Evolutionary conservation across 164 flowering plant genomes (phyloP).

Genomic region (Protea cynaroides): DNA sequence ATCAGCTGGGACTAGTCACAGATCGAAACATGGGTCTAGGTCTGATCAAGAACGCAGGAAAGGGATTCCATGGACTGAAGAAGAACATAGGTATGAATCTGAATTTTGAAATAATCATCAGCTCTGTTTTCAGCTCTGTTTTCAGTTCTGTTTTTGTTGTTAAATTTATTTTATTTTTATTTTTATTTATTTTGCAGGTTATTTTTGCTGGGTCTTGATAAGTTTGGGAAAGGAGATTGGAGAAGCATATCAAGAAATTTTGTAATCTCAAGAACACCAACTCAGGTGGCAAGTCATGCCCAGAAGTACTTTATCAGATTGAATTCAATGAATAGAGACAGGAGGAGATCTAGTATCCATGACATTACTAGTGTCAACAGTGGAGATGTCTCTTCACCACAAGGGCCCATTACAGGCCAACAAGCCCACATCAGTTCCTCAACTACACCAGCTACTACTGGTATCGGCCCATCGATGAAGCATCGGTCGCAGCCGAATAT

Average conservation of each 20-base stretch:
- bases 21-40: slow-evolving; percentile 39
- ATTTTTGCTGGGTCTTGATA: slow-evolving; percentile 69
- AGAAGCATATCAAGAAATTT: slow-evolving; percentile 76
- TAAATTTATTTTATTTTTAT: background rate
- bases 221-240: slow-evolving; percentile 86
- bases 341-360: slow-evolving; percentile 79
- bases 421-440: slow-evolving; percentile 23
- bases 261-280: slow-evolving; percentile 68
- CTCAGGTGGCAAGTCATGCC: slow-evolving; percentile 82
- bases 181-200: slow-evolving; percentile 30
- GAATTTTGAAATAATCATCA: too few relatives aligned
- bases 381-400: slow-evolving; percentile 35
- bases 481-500: slow-evolving; percentile 30
- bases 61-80: slow-evolving; percentile 96
- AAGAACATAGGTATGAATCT: slow-evolving; percentile 66
- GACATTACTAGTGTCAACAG: slow-evolving; percentile 67
- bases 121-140: too few relatives aligned
- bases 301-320: slow-evolving; percentile 74
- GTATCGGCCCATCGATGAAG: slow-evolving; percentile 21
- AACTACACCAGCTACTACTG: background rate
- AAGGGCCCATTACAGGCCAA: slow-evolving; percentile 55
- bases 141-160: background rate
- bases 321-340: slow-evolving; percentile 71
- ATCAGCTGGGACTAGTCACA: slow-evolving; percentile 16
- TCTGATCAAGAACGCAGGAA: slow-evolving; percentile 74